Conservation (phyloP, 176 grass and related monocot genomes). For the Hsuehochloa calcarea region DNA sequence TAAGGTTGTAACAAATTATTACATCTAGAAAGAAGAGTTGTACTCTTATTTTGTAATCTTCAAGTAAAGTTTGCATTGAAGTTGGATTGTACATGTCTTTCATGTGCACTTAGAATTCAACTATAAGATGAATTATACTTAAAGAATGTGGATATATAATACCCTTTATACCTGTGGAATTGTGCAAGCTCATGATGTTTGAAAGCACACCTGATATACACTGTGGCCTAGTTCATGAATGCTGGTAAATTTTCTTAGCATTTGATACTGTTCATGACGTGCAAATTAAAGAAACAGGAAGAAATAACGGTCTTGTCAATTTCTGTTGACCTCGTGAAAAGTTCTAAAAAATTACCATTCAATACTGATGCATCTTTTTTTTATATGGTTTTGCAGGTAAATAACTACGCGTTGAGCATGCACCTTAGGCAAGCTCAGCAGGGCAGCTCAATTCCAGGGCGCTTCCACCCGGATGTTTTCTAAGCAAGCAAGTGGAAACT, state of each 20-base stretch:
- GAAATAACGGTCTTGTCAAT: neutral
- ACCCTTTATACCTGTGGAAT: too few relatives aligned
- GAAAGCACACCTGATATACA: too few relatives aligned
- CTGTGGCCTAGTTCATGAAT: neutral
- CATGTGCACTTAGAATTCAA: neutral
- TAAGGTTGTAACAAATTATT: neutral
- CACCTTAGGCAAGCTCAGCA: slow-evolving; percentile 55
- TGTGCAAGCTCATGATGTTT: too few relatives aligned
- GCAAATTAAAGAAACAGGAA: neutral
- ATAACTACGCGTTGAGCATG: slow-evolving; percentile 50
- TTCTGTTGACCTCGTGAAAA: neutral
- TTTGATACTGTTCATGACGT: neutral
- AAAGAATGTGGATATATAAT: neutral
- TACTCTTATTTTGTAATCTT: neutral
- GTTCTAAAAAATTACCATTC: neutral
- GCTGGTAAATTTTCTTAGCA: neutral
- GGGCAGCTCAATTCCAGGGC: slow-evolving; percentile 41
- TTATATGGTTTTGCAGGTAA: slow-evolving; percentile 33
- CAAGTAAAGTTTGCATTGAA: neutral
- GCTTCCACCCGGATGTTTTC: slow-evolving; percentile 46
- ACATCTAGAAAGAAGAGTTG: neutral
- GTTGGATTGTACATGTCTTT: neutral
- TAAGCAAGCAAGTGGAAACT: slow-evolving; percentile 11
- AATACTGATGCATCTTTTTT: neutral
- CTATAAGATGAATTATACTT: neutral